Conservation (phyloP, 768 basidiomycete species). For the Collybiopsis confluens region DNA sequence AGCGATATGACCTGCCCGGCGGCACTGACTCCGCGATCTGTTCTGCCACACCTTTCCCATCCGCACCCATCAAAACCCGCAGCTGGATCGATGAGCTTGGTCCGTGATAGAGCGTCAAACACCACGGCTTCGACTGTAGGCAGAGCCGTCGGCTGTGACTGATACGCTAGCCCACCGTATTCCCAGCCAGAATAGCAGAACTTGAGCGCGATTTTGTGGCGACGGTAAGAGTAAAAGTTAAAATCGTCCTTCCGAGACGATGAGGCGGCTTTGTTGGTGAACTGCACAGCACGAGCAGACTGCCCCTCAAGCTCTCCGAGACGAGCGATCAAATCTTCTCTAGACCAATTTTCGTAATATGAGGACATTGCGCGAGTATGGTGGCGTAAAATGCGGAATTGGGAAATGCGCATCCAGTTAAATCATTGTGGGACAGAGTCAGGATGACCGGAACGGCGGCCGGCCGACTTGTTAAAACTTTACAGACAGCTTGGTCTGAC, state of each 20-base stretch:
- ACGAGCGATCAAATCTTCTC: constrained; percentile 68
- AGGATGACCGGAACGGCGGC: background rate
- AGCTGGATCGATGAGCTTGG: constrained; percentile 70
- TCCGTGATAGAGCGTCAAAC: constrained; percentile 72
- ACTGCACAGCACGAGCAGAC: too few relatives aligned
- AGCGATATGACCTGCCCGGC: constrained; percentile 91
- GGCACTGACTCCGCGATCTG: constrained; percentile 92
- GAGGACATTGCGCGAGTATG: constrained; percentile 19
- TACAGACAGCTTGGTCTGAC: background rate
- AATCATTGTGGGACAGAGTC: background rate
- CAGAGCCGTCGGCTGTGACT: constrained; percentile 62
- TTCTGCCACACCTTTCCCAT: constrained; percentile 90
- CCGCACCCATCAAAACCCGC: constrained; percentile 81
- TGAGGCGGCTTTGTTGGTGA: too few relatives aligned
- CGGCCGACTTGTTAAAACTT: background rate
- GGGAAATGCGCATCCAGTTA: constrained; percentile 2
- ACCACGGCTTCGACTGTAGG: constrained; percentile 91
- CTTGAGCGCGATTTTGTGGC: constrained; percentile 89
- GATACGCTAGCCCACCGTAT: constrained; percentile 87
- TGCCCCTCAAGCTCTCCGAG: constrained; percentile 54
- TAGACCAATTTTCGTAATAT: constrained; percentile 51
- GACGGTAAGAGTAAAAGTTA: constrained; percentile 63
- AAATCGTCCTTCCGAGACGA: constrained; percentile 37
- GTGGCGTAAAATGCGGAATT: background rate
- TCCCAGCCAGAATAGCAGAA: constrained; percentile 92